Evolutionary conservation across 2,329 filamentous ascomycete species (phyloP), one percentile per base, ranked within the genome.

Genomic region (Triangularia verruculosa): DNA sequence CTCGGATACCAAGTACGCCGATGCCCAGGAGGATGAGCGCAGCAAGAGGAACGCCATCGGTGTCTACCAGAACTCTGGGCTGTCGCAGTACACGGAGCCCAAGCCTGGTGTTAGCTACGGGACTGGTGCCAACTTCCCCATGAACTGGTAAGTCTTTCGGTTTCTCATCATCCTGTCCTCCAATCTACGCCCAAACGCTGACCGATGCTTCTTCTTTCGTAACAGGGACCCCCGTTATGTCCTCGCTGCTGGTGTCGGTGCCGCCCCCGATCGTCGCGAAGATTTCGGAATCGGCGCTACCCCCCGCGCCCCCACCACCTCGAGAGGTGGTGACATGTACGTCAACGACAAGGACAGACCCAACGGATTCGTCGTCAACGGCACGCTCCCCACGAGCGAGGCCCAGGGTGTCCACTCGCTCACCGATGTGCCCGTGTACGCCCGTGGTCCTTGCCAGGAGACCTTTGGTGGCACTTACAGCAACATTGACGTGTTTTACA

Each of bases 1-100:
- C 67, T 90, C 92, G 56, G 92, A 96, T 73, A 95, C 91, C 17
- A 80, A 89, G 73, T 95, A 93, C 77, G 81, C 94, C 55, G 79
- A 84, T 15, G 83, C 84, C 3, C 85, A 92, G 70, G 76, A 80
- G 6, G 81, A 82, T 17, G 86, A 90, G 74, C 89, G 92, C 70
- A 78, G 84, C 70, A 94, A 93, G 83, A 89, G 92, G 70, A 80
- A 83, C 57, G 91, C 92, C 43, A 80, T 95, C 58, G 91, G 91
- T 63, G 82, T 83, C 28, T 95, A 96, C 79, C 79, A 86, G 68
- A 81, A 88, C 70, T 91, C 90, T 0, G 92, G 92, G 20, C 79
- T 89, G 11, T 91, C 88, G 0, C 89, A 93, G 75, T 96, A 96
- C 82, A 86, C 85, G 4, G 78, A 85, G 51, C 78, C 81, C 61